Evolutionary conservation across 768 basidiomycete genomes (phyloP), one percentile per base, ranked within the genome.

Genomic region (Ramaria sp.): DNA sequence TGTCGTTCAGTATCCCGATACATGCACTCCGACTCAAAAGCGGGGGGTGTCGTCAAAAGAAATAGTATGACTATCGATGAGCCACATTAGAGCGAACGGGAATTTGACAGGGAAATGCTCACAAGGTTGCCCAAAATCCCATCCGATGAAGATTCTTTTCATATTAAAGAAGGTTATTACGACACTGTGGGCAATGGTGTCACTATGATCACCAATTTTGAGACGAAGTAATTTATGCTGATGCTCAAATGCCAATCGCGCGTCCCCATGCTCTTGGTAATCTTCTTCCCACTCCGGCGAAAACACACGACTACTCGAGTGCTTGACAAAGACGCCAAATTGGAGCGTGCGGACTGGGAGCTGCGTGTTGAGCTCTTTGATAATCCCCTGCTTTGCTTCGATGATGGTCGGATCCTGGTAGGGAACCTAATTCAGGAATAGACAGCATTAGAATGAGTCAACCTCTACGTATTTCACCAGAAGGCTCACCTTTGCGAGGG

Each of bases 221-320:
- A 88, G 74, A 13, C 78, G 78, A 37, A 91, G 75, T 15, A 78
- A 63, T 68, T 83, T 87, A 62, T 86, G 78, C 30, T 82, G 81
- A 61, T 87, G 88, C 54, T 84, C 78, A 34, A 90, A 80, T 33
- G 71, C 67, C 19, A 89, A 66, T 66, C 78, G 84, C 33, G 75
- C 72, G 37, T 79, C 75, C 11, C 62, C 61, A 43, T 72, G 60
- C 7, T 63, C 59, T 41, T 69, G 66, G 59, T 79, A 82, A 42
- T 79, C 70, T 41, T 74, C 68, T 54, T 85, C 78, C 77, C 81
- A 88, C 68, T 91, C 89, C 4, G 82, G 70, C 0, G 86, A 89
- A 65, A 86, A 91, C 55, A 57, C 33, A 39, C 57, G 34, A 57
- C 56, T 48, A 59, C 47, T 13, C 62, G 17, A 54, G 5, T 59